phyloP scores from a whole-genome alignment of 129 eudicot genomes.

The Rutidosis leptorrhynchoides region DNA sequence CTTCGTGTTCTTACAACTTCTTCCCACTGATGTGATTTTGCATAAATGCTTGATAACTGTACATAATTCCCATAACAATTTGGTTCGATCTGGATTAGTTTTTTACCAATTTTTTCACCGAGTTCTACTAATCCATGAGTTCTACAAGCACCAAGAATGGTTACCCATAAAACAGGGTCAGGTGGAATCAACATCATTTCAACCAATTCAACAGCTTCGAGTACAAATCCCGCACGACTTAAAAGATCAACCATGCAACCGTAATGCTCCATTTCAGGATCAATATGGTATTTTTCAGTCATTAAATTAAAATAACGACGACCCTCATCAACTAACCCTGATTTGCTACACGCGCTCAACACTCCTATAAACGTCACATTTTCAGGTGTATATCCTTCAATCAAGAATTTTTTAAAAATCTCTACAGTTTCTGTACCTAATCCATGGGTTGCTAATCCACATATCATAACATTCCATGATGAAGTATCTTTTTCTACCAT shows the following conservation, averaged over 20 bases:
- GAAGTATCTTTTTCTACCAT: slow-evolving; percentile 23
- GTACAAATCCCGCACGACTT: slow-evolving; percentile 29
- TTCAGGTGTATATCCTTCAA: slow-evolving; percentile 13
- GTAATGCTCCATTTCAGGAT: slow-evolving; percentile 41
- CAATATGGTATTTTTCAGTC: slow-evolving; percentile 23
- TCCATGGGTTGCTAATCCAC: slow-evolving; percentile 28
- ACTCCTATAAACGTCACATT: slow-evolving; percentile 32
- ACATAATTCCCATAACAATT: slow-evolving; percentile 23
- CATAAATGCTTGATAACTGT: slow-evolving; percentile 26
- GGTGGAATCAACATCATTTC: slow-evolving; percentile 26
- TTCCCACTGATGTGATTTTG: slow-evolving; percentile 35
- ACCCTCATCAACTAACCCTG: slow-evolving; percentile 33
- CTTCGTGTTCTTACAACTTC: slow-evolving; percentile 34
- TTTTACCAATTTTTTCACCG: slow-evolving; percentile 16
- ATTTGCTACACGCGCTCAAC: slow-evolving; percentile 30
- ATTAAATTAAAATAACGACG: slow-evolving; percentile 28
- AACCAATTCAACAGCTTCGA: slow-evolving; percentile 29
- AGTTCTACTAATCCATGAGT: slow-evolving; percentile 29
- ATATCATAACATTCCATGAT: slow-evolving; percentile 35
- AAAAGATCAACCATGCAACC: slow-evolving; percentile 44
- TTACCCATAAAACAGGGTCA: slow-evolving; percentile 35
- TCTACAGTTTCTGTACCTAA: slow-evolving; percentile 24
- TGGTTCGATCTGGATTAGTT: background rate
- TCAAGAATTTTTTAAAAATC: slow-evolving; percentile 17
- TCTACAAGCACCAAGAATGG: slow-evolving; percentile 36